Base-by-base conservation (phyloP, 169 alveolate species). In the Plasmodium yoelii region DNA sequence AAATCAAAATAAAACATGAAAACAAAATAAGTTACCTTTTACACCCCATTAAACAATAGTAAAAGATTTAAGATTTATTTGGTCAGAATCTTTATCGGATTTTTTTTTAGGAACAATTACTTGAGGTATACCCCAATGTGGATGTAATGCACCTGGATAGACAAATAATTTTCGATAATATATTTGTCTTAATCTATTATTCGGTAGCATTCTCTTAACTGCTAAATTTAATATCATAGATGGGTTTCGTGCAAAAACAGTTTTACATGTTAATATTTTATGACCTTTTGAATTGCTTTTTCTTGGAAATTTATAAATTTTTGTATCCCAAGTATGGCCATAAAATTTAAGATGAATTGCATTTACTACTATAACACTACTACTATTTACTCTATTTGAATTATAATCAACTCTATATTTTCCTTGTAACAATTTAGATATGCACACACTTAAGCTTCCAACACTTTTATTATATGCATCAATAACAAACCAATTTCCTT, bases 271-370 rank as follows among this genome's bases (percentile, higher is more conserved):
- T 59, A 95, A 70, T 39, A 96, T 91, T 92, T 96, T 96, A 34
- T 96, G 96, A 26, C 98, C 97, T 49, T 90, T 92, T 7, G 98
- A 95, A 46, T 95, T 65, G 93, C 98, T 93, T 64, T 94, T 94
- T 26, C 98, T 92, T 68, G 90, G 93, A 59, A 95, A 95, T 61
- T 93, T 93, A 91, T 96, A 96, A 51, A 95, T 93, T 90, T 96
- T 96, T 28, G 98, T 96, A 75, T 96, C 98, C 98, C 98, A 96
- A 7, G 97, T 90, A 72, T 95, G 98, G 12, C 98, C 98, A 60
- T 94, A 91, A 92, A 96, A 93, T 47, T 72, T 84, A 8, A 94
- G 93, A 63, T 94, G 96, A 26, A 96, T 94, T 5, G 98, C 98
- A 61, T 96, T 96, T 12, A 96, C 98, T 5, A 95, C 96, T 15